These are phyloP conservation scores for Umbellularia californica DNA, from an alignment of 164 flowering plant species.

Conservation along the genomic window DNA sequence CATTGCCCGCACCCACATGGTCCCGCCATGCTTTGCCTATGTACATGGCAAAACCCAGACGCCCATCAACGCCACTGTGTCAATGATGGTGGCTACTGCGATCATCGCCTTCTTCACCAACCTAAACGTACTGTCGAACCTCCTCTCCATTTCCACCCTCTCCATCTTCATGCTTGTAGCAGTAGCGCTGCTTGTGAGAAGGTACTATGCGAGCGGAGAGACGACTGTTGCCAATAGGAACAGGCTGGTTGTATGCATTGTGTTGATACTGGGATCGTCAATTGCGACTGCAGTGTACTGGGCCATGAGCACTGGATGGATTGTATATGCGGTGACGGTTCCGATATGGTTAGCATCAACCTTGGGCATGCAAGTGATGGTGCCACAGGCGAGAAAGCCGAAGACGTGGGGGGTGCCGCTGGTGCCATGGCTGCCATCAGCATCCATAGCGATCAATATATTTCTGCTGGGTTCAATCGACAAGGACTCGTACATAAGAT, in stretches of 20 bases:
- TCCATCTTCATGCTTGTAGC: constrained; percentile 58
- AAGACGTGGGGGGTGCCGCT: constrained; percentile 62
- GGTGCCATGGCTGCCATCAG: constrained; percentile 63
- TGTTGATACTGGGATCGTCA: constrained; percentile 37
- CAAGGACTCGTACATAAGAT: constrained; percentile 41
- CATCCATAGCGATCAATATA: constrained; percentile 42
- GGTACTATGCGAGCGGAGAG: constrained; percentile 41
- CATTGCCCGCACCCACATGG: constrained; percentile 74
- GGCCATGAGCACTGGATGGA: constrained; percentile 32
- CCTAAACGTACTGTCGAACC: constrained; percentile 41
- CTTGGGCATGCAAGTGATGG: constrained; percentile 25
- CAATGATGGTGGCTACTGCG: constrained; percentile 39
- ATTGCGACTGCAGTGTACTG: constrained; percentile 33
- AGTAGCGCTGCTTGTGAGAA: constrained; percentile 45
- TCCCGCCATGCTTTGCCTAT: constrained; percentile 59
- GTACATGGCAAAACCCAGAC: constrained; percentile 46
- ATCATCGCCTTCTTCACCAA: constrained; percentile 50
- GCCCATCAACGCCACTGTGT: constrained; percentile 53
- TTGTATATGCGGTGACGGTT: constrained; percentile 31
- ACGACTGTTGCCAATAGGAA: constrained; percentile 28
- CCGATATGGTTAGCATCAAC: constrained; percentile 48
- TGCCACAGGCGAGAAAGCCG: constrained; percentile 41
- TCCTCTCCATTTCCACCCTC: constrained; percentile 55
- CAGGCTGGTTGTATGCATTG: constrained; percentile 34
- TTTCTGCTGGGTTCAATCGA: constrained; percentile 64